Evolutionary conservation across 2,329 filamentous ascomycete genomes (phyloP), one percentile per base, ranked within the genome.

Genomic region (Aspergillus sp.): DNA sequence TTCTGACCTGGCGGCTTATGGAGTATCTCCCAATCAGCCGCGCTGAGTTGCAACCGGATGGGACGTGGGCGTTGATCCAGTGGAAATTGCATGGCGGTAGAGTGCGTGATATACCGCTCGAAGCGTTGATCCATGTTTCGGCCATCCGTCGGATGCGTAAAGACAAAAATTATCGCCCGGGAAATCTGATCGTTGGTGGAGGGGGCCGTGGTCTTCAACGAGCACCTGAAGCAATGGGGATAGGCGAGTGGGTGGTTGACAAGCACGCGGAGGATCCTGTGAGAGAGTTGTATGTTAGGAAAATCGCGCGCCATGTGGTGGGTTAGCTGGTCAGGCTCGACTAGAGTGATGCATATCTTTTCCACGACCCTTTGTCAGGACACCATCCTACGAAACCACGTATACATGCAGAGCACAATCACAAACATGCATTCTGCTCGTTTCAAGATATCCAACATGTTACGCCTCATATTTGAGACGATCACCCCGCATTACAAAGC

Each of bases 1-100:
- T 90, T 0, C 60, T 86, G 0, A 79, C 78, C 1, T 92, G 89
- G 88, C 87, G 84, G 30, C 66, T 89, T 19, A 89, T 93, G 88
- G 89, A 93, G 64, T 91, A 87, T 66, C 74, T 93, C 19, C 89
- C 89, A 0, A 92, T 93, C 72, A 81, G 87, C 1, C 79, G 89
- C 20, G 92, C 93, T 87, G 89, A 93, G 60, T 74, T 93, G 6
- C 83, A 84, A 55, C 53, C 75, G 0, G 86, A 92, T 55, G 88
- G 88, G 0, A 83, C 82, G 0, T 94, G 89, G 89, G 85, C 83
- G 68, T 85, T 87, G 0, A 92, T 93, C 59, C 78, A 84, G 7
- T 92, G 88, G 87, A 89, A 89, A 0, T 73, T 93, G 2, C 89
- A 89, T 0, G 82, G 85, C 32, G 89, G 89, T 10, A 89, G 93